Evolutionary conservation across 768 basidiomycete species (phyloP), one percentile per base, ranked within the genome.

Genomic region (Calocybe indica): DNA sequence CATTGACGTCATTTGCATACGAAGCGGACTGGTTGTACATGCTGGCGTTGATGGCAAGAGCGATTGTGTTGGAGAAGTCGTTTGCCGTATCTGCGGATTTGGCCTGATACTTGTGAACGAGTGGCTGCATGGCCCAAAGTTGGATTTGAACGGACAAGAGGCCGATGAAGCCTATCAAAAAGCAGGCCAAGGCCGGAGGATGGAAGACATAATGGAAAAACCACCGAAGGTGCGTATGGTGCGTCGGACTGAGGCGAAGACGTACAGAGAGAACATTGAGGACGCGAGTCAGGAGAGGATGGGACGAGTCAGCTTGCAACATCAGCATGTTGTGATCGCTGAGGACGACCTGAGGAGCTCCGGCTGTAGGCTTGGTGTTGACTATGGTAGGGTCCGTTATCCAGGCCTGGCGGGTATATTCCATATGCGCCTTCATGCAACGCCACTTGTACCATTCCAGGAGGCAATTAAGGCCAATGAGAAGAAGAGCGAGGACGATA

Each of bases 401-500:
- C 87, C 90, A 92, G 3, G 86, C 88, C 53, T 83, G 76, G 38
- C 90, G 85, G 5, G 83, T 89, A 48, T 73, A 73, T 56, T 76
- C 74, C 49, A 92, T 67, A 56, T 89, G 82, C 3, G 54, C 56
- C 65, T 79, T 79, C 62, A 88, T 74, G 61, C 69, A 80, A 9
- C 77, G 73, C 88, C 92, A 96, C 58, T 86, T 87, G 74, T 83
- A 92, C 88, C 91, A 92, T 56, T 92, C 90, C 56, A 94, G 69
- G 3, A 83, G 62, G 53, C 81, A 86, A 63, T 92, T 79, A 33
- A 80, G 80, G 7, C 73, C 80, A 54, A 93, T 73, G 43, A 94
- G 76, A 46, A 92, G 56, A 35, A 92, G 62, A n/a, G 87, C 82
- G 34, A 85, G 64, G 37, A 82, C 62, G 46, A 90, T 73, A 54